Percentiles rank a stretch among this genome's conserved stretches.
Conservation (phyloP, 2,329 filamentous ascomycete genomes). For the Diplodia intermedia region DNA sequence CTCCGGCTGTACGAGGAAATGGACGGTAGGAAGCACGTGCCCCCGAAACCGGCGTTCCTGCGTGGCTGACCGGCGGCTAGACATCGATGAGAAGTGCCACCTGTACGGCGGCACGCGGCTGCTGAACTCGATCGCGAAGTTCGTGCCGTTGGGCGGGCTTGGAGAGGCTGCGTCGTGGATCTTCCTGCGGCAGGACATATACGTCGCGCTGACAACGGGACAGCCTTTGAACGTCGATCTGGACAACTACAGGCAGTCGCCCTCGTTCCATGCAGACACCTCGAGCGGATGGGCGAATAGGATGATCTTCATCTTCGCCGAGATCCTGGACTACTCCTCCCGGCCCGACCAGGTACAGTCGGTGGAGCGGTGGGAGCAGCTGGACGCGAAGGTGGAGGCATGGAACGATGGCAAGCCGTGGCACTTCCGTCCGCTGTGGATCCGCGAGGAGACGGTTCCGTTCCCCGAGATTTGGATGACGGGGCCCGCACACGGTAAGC, state of each 20-base stretch:
- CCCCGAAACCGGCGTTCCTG: no score
- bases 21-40: conserved; percentile 37
- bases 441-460: conserved; percentile 15
- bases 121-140: conserved; percentile 48
- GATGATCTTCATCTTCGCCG: conserved; percentile 44
- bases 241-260: conserved; percentile 42
- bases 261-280: conserved; percentile 42
- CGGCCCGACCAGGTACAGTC: conserved; percentile 39
- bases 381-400: conserved; percentile 43
- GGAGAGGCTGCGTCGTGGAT: conserved; percentile 53
- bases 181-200: conserved; percentile 52
- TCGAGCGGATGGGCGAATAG: conserved; percentile 45
- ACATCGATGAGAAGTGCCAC: conserved; percentile 49
- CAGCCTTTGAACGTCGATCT: conserved; percentile 43
- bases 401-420: conserved; percentile 45
- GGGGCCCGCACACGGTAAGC: conserved; percentile 25
- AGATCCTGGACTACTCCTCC: conserved; percentile 39
- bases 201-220: conserved; percentile 48
- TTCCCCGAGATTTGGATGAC: conserved; percentile 32
- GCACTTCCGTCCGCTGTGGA: conserved; percentile 39
- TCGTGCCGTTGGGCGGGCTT: conserved; percentile 49
- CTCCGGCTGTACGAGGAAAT: conserved; percentile 59
- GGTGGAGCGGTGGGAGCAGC: conserved; percentile 41
- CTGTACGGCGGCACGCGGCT: conserved; percentile 50
- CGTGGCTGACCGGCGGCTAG: neutral